Percentiles rank a stretch among this genome's conserved stretches.
Evolutionary conservation across 1,284 basidiomycete species (phyloP).

Genomic region (Agaricales sp.): DNA sequence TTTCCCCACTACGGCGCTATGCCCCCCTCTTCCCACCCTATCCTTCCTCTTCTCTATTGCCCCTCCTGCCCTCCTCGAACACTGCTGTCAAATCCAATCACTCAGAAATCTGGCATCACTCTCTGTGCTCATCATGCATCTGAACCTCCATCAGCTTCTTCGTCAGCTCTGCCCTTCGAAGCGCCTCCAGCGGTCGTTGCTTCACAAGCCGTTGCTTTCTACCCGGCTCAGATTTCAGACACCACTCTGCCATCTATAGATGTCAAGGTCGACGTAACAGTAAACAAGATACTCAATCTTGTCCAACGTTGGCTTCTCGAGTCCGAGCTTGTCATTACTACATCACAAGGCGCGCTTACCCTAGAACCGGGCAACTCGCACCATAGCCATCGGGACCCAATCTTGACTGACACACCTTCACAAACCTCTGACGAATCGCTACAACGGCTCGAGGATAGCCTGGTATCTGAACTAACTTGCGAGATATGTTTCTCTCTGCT

Average conservation of each 20-base stretch:
- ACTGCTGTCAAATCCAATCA: background rate
- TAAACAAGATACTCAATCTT: background rate
- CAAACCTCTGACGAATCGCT: constrained; percentile 5
- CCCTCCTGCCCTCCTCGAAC: background rate
- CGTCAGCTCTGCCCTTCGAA: no score
- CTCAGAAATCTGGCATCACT: background rate
- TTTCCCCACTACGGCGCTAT: no score
- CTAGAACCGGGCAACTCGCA: constrained; percentile 1
- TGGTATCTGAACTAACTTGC: constrained; percentile 71
- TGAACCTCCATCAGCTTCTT: no score
- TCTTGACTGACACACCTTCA: background rate
- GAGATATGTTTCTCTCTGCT: constrained; percentile 85
- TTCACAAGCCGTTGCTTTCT: background rate
- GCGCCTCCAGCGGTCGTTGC: no score
- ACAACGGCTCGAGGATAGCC: constrained; percentile 53
- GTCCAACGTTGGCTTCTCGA: background rate
- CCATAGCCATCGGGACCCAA: constrained; percentile 10
- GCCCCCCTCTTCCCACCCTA: background rate
- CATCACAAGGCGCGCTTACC: constrained; percentile 7
- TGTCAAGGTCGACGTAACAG: background rate
- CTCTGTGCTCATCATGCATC: background rate
- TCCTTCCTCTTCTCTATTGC: background rate
- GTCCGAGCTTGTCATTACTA: background rate
- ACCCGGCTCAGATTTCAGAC: background rate
- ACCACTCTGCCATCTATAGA: background rate